Evolutionary conservation across 202 grass and related monocot genomes (phyloP).

Genomic region (Tripidium arundinaceum): DNA sequence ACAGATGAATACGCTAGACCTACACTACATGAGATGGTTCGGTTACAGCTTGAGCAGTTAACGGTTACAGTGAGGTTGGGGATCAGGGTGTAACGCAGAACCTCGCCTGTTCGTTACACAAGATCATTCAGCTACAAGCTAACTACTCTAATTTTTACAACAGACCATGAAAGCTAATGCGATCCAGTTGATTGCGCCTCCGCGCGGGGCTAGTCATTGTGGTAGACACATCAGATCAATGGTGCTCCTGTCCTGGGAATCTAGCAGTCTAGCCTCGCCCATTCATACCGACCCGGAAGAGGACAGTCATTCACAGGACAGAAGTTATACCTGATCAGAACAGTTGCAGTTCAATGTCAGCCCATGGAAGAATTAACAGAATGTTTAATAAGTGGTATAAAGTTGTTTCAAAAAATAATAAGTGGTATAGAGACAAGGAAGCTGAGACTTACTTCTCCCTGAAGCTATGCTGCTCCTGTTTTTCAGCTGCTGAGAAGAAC

Average conservation of each 20-base stretch:
- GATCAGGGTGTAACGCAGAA: constrained; percentile 34
- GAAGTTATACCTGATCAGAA: constrained; percentile 77
- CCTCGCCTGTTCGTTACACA: constrained; percentile 37
- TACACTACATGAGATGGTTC: constrained; percentile 20
- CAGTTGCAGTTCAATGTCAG: background rate
- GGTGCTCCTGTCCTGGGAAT: constrained; percentile 21
- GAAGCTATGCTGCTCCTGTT: constrained; percentile 58
- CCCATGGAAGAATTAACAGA: background rate
- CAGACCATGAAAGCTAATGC: constrained; percentile 33
- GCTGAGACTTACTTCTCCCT: constrained; percentile 53
- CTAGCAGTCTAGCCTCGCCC: constrained; percentile 72
- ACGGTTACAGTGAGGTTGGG: constrained; percentile 36
- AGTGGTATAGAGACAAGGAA: background rate
- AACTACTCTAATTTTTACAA: constrained; percentile 69
- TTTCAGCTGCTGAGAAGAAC: constrained; percentile 74
- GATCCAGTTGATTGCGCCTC: constrained; percentile 9
- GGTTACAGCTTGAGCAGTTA: constrained; percentile 37
- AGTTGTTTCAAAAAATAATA: too few relatives aligned
- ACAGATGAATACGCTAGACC: constrained; percentile 29
- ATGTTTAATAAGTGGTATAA: background rate
- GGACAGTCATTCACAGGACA: constrained; percentile 63
- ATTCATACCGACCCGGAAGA: constrained; percentile 72
- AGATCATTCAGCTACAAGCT: constrained; percentile 33
- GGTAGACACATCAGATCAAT: constrained; percentile 37
- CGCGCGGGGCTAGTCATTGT: constrained; percentile 16